phyloP scores from a whole-genome alignment of 495 filamentous ascomycete species.

The Daldinia vernicosa region DNA sequence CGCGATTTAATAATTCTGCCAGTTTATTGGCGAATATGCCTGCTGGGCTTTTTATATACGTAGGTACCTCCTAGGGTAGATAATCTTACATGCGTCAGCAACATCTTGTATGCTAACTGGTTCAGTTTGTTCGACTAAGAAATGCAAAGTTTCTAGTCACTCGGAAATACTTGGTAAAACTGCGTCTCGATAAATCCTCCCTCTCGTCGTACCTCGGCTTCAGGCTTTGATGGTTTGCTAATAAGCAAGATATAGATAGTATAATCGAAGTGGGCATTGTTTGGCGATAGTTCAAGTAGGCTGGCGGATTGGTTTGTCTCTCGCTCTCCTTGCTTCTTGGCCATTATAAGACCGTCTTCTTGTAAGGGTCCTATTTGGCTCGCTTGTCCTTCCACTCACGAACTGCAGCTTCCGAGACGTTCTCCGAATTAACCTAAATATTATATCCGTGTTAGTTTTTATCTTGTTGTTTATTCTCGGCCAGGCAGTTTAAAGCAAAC shows the following conservation, averaged over 20 bases:
- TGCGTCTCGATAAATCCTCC: not conserved
- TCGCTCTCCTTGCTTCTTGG: not conserved
- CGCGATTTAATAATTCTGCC: not conserved
- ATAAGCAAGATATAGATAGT: not conserved
- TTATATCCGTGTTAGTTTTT: conserved; percentile 5
- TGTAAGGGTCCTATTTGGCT: not conserved
- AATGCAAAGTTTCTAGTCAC: not conserved
- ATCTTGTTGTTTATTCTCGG: not conserved
- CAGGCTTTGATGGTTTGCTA: not conserved
- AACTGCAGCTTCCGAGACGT: conserved; percentile 20
- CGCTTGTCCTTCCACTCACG: conserved; percentile 15
- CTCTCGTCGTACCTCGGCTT: not conserved
- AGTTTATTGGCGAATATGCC: not conserved
- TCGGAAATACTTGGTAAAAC: not conserved
- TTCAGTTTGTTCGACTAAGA: not conserved
- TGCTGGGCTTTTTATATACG: not conserved
- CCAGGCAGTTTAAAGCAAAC: conserved; percentile 8
- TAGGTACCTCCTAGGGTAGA: too few relatives aligned
- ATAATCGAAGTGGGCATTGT: not conserved
- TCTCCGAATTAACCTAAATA: conserved; percentile 21
- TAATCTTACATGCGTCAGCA: not conserved
- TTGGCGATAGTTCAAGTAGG: not conserved
- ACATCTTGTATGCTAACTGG: not conserved
- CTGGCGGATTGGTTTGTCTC: not conserved
- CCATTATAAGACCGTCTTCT: not conserved